Conservation (phyloP, 306 rosid species). For the Erythrophleum fordii region DNA sequence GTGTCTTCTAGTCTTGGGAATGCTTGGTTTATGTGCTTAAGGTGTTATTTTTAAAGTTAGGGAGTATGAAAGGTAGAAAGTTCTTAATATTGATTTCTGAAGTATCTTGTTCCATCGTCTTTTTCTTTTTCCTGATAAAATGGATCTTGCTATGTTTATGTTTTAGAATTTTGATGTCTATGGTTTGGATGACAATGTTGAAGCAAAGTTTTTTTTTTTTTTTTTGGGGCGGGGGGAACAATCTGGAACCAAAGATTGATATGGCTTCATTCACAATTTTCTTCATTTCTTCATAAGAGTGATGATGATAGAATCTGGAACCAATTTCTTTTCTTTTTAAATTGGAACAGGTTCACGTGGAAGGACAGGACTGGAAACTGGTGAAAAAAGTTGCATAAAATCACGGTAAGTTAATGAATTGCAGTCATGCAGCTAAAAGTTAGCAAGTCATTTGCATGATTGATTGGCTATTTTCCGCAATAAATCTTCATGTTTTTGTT, state of each 20-base stretch:
- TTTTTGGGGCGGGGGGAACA: neutral
- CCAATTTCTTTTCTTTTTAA: constrained; percentile 38
- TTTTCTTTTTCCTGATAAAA: neutral
- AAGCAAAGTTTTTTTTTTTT: neutral
- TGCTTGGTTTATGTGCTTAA: neutral
- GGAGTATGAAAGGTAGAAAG: neutral
- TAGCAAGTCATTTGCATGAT: constrained; percentile 28
- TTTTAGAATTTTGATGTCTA: neutral
- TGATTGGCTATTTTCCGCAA: constrained; percentile 3
- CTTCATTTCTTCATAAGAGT: constrained; percentile 31
- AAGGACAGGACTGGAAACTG: constrained; percentile 38
- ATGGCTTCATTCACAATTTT: neutral
- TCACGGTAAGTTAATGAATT: constrained; percentile 52
- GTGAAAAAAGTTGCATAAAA: constrained; percentile 49
- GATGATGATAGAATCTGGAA: constrained; percentile 18
- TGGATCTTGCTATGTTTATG: neutral
- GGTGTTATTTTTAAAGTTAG: neutral
- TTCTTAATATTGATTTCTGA: neutral
- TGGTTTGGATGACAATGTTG: constrained; percentile 11
- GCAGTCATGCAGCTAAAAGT: constrained; percentile 32
- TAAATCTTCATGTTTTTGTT: neutral
- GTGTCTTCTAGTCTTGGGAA: neutral
- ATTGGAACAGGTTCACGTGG: constrained; percentile 56
- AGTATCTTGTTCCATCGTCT: neutral
- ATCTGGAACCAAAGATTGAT: constrained; percentile 26